Base-by-base conservation (phyloP, 1,284 basidiomycete species). In the Fistulinella cinereoalba region DNA sequence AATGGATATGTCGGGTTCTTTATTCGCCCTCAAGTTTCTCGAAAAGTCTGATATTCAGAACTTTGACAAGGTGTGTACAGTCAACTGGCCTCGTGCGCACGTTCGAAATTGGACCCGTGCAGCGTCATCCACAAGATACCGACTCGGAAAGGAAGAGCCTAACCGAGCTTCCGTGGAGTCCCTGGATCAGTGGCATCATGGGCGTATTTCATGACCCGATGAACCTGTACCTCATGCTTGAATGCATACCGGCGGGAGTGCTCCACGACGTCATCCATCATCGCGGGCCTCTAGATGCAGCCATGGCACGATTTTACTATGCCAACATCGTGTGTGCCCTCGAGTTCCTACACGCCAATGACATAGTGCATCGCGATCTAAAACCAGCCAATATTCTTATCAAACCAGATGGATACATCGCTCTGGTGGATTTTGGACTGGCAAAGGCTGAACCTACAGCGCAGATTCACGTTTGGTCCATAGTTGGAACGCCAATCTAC, bases 361-460 rank as follows among this genome's bases (percentile, higher is more conserved):
- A 81, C 47, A 80, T 92, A 53, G 80, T 88, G 5, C 92, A 94
- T 64, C 77, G 88, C n/a, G 88, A 93, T 62, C 75, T 94, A 56
- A 92, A 93, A 64, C 88, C 88, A 9, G 85, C 84, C 56, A 93
- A 93, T 56, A 83, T 94, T 47, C 73, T 94, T 27, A 71, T 94
- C 43, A 76, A 74, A 39, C 58, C 65, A 2, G 74, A 80, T 50
- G 79, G 80, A 16, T 82, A 83, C 57, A 64, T 90, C 57, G 79
- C 80, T 64, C 73, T 92, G 21, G 80, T 79, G 9, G 88, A 92
- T 62, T 88, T 92, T 63, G 87, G 87, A 7, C 61, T 78, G 33
- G 76, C 80, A 3, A 80, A 79, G 52, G 69, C 74, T 32, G 74
- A 53, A 63, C 25, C 12, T 27, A 27, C 25, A n/a, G 46, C 54